phyloP scores from a whole-genome alignment of 306 rosid species.

The Urtica urens region DNA sequence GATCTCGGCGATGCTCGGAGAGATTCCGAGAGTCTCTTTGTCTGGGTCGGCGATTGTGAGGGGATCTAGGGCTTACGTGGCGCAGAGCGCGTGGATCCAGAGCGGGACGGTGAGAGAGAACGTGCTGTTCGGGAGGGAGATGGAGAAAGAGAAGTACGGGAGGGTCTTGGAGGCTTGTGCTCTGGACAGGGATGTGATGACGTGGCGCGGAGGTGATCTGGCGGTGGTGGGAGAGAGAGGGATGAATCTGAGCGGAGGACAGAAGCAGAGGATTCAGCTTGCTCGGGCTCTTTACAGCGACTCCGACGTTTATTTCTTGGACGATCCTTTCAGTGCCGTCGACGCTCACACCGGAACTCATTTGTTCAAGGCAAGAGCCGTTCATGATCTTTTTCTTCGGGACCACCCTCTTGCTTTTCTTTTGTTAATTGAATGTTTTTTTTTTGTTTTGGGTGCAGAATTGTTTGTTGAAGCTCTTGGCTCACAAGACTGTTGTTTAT shows the following conservation, averaged over 20 bases:
- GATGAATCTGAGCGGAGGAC: conserved; percentile 87
- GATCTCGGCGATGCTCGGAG: conserved; percentile 58
- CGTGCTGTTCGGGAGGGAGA: conserved; percentile 65
- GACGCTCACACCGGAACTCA: conserved; percentile 82
- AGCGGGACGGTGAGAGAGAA: conserved; percentile 80
- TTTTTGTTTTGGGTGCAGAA: conserved; percentile 50
- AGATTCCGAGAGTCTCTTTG: conserved; percentile 63
- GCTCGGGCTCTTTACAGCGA: conserved; percentile 83
- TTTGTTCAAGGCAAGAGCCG: conserved; percentile 53
- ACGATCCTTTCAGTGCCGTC: conserved; percentile 95
- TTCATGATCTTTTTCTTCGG: background rate
- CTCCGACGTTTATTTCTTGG: conserved; percentile 77
- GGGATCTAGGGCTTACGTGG: conserved; percentile 69
- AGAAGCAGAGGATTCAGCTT: conserved; percentile 82
- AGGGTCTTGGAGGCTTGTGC: conserved; percentile 73
- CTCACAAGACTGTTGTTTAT: conserved; percentile 71
- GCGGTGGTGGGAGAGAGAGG: conserved; percentile 80
- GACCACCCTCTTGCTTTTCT: too few species aligned
- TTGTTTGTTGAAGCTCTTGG: conserved; percentile 64
- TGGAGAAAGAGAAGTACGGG: conserved; percentile 40
- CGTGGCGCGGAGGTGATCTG: conserved; percentile 65
- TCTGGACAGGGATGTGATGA: conserved; percentile 52
- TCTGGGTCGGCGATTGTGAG: conserved; percentile 45
- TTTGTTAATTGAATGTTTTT: conserved; percentile 5
- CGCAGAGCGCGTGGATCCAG: conserved; percentile 95